These are phyloP conservation scores for Artemisia tridentata DNA, from an alignment of 129 eudicot genomes.

Conservation along the genomic window DNA sequence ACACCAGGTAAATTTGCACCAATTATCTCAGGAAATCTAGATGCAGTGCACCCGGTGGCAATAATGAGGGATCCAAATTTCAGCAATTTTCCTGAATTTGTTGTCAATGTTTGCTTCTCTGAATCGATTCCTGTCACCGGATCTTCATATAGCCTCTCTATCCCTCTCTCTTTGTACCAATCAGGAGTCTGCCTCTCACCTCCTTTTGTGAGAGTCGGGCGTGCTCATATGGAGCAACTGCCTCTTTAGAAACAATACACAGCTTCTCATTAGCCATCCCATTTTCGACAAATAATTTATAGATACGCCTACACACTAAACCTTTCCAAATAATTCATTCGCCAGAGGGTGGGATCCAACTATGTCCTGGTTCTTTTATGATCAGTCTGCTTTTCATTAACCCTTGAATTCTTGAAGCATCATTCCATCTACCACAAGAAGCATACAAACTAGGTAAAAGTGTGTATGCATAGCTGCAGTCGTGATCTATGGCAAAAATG, in stretches of 20 bases:
- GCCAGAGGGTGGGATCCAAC: conserved; percentile 46
- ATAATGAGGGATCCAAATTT: conserved; percentile 84
- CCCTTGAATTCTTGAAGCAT: conserved; percentile 61
- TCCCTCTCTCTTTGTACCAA: conserved; percentile 92
- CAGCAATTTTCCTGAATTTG: conserved; percentile 85
- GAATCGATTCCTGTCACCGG: conserved; percentile 68
- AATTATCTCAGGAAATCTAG: conserved; percentile 91
- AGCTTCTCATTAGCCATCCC: conserved; percentile 93
- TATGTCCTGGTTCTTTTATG: conserved; percentile 52
- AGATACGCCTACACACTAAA: not conserved
- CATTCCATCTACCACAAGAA: conserved; percentile 64
- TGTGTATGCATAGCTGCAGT: conserved; percentile 62
- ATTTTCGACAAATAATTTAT: conserved; percentile 77
- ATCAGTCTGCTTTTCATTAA: conserved; percentile 53
- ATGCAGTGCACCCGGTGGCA: conserved; percentile 91
- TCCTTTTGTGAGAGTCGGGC: conserved; percentile 97
- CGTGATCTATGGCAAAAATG: conserved; percentile 53
- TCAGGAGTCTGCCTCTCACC: conserved; percentile 99
- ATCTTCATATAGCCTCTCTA: conserved; percentile 92
- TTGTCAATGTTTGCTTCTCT: conserved; percentile 78
- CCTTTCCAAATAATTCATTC: not conserved
- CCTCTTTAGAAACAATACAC: conserved; percentile 95
- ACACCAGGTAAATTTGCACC: conserved; percentile 93
- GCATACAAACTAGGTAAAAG: conserved; percentile 80
- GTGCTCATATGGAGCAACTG: conserved; percentile 92